A percentile compares a stretch with the other conserved stretches of the same genome.
These are phyloP conservation scores for Starmera stellimalicola DNA, from an alignment of 1,139 yeast genomes.

Conservation along the genomic window DNA sequence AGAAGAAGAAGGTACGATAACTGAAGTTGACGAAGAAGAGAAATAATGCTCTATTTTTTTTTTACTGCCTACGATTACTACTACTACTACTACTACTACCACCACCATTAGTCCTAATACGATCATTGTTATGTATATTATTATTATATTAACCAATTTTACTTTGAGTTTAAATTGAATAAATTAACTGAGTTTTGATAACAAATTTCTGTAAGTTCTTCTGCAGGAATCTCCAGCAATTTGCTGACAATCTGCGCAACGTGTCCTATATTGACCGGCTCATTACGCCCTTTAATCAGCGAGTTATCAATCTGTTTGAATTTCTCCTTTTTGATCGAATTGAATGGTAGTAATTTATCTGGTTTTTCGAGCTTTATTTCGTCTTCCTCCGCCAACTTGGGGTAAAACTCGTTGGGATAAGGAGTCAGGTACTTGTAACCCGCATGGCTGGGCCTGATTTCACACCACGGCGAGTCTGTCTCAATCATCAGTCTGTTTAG, in stretches of 20 bases:
- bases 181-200: slow-evolving; percentile 55
- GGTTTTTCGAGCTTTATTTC: slow-evolving; percentile 10
- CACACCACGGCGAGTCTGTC: slow-evolving; percentile 99
- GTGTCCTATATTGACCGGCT: slow-evolving; percentile 76
- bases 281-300: slow-evolving; percentile 77
- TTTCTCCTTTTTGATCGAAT: slow-evolving; percentile 57
- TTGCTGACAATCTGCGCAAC: slow-evolving; percentile 74
- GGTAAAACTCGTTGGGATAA: slow-evolving; percentile 50
- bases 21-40: slow-evolving; percentile 25
- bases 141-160: no score
- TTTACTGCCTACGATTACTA: no score
- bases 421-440: slow-evolving; percentile 46
- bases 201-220: slow-evolving; percentile 47
- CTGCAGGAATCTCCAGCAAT: slow-evolving; percentile 40
- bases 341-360: slow-evolving; percentile 48
- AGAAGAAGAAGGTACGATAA: slow-evolving; percentile 24
- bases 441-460: slow-evolving; percentile 75
- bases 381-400: slow-evolving; percentile 16
- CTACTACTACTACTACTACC: no score
- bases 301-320: slow-evolving; percentile 35
- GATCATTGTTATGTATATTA: no score
- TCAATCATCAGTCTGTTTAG: slow-evolving; percentile 64
- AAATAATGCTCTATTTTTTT: no score
- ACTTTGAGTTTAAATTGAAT: no score
- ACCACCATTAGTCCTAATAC: no score